A percentile compares a stretch with the other conserved stretches of the same genome.
phyloP scores from a whole-genome alignment of 2,329 filamentous ascomycete species.

The Aphanoascus verrucosus region DNA sequence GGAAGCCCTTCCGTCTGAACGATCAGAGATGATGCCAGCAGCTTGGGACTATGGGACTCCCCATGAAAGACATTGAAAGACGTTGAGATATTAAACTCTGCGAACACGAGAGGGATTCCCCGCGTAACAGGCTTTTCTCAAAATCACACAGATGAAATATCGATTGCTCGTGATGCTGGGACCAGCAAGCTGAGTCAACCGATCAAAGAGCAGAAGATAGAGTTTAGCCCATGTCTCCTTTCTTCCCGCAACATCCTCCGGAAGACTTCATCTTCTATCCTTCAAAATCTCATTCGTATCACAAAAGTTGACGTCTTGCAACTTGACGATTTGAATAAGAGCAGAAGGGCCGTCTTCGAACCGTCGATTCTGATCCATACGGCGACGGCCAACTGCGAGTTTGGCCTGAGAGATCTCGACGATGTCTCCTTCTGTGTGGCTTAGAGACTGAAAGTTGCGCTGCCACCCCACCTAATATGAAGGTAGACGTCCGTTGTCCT shows the following conservation, averaged over 20 bases:
- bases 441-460: not conserved
- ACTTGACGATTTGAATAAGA: not conserved
- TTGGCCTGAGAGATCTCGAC: not conserved
- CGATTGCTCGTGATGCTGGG: not conserved
- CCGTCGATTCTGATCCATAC: not conserved
- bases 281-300: not conserved
- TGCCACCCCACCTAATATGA: not conserved
- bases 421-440: not conserved
- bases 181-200: slow-evolving; percentile 3
- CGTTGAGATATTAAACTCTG: no score
- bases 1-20: not conserved
- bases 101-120: no score
- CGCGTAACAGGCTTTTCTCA: no score
- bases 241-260: not conserved
- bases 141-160: no score
- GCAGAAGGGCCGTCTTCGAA: not conserved
- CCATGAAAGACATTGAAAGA: no score
- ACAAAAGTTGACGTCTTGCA: not conserved
- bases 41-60: no score
- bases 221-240: slow-evolving; percentile 3
- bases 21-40: no score
- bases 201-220: slow-evolving; percentile 3
- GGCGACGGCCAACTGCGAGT: not conserved
- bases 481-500: not conserved
- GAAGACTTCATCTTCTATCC: not conserved